Conservation (phyloP, 2,329 filamentous ascomycete species). For the Dactylellina haptotyla region DNA sequence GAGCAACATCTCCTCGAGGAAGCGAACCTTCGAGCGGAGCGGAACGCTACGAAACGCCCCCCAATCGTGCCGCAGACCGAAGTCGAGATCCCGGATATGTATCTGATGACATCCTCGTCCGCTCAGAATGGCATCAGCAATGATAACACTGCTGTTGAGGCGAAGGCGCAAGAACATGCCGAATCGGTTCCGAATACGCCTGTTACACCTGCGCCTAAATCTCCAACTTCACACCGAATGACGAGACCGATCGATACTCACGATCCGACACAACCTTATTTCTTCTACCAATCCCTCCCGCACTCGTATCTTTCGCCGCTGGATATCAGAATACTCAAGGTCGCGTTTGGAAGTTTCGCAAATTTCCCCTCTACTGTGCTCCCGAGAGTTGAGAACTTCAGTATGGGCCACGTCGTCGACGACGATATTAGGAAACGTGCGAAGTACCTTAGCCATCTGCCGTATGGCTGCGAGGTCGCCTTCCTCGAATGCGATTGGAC, state of each 20-base stretch:
- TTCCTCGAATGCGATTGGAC: constrained; percentile 97
- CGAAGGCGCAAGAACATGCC: background rate
- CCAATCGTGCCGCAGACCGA: constrained; percentile 39
- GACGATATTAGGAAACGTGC: constrained; percentile 83
- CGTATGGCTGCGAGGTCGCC: constrained; percentile 87
- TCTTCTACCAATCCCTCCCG: constrained; percentile 86
- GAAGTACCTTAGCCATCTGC: constrained; percentile 87
- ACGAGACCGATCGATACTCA: constrained; percentile 57
- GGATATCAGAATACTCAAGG: constrained; percentile 90
- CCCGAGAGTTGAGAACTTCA: constrained; percentile 87
- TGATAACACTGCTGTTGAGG: background rate
- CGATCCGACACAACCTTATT: constrained; percentile 70
- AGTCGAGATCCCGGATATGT: constrained; percentile 49
- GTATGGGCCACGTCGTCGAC: constrained; percentile 85
- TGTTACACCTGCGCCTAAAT: constrained; percentile 13
- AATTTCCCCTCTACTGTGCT: constrained; percentile 85
- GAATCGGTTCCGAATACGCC: constrained; percentile 2
- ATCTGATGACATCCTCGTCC: constrained; percentile 39
- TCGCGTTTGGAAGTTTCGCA: constrained; percentile 84
- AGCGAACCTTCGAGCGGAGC: constrained; percentile 31
- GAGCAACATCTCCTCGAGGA: constrained; percentile 37
- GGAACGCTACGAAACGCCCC: background rate
- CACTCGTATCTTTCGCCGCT: constrained; percentile 91
- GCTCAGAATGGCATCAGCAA: constrained; percentile 23
- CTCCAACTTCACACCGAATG: constrained; percentile 22